Percentiles rank a stretch among this genome's conserved stretches.
Evolutionary conservation across 495 filamentous ascomycete species (phyloP).

Genomic region (Ascodesmis nigricans): DNA sequence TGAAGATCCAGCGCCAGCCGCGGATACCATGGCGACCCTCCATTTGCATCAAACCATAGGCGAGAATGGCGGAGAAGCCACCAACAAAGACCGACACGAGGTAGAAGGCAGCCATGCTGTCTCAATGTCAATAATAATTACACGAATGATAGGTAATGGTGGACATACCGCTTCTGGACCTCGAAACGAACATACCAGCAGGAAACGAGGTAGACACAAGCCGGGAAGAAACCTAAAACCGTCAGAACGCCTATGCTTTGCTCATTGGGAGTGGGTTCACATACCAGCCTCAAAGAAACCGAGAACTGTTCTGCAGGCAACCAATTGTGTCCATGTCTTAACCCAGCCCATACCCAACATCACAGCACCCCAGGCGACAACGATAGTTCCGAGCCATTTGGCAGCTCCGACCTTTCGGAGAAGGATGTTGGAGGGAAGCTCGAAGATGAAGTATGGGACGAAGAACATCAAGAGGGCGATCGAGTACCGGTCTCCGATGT

Average conservation of each 20-base stretch:
- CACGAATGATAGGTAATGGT: background rate
- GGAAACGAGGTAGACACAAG: constrained; percentile 50
- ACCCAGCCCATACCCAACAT: constrained; percentile 56
- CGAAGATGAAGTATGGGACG: constrained; percentile 31
- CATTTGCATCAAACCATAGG: constrained; percentile 48
- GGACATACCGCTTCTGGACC: constrained; percentile 38
- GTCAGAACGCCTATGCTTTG: too few relatives aligned
- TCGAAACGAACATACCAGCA: constrained; percentile 51
- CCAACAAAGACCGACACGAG: constrained; percentile 42
- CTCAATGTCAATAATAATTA: background rate
- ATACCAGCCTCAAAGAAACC: constrained; percentile 42
- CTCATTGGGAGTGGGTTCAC: constrained; percentile 4
- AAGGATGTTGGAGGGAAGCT: constrained; percentile 48
- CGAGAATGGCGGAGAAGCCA: constrained; percentile 47
- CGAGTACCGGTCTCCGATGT: constrained; percentile 14
- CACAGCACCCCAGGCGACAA: constrained; percentile 37
- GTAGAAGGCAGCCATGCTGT: constrained; percentile 42
- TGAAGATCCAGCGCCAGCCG: constrained; percentile 63
- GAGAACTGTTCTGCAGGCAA: constrained; percentile 43
- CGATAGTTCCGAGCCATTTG: constrained; percentile 48
- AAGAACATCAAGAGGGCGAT: constrained; percentile 26
- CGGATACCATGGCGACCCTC: constrained; percentile 37
- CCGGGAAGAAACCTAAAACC: constrained; percentile 40
- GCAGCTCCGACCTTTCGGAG: constrained; percentile 40
- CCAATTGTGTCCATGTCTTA: constrained; percentile 35